Base-by-base conservation (phyloP, 2,329 filamentous ascomycete genomes). In the Fonsecaea monophora region DNA sequence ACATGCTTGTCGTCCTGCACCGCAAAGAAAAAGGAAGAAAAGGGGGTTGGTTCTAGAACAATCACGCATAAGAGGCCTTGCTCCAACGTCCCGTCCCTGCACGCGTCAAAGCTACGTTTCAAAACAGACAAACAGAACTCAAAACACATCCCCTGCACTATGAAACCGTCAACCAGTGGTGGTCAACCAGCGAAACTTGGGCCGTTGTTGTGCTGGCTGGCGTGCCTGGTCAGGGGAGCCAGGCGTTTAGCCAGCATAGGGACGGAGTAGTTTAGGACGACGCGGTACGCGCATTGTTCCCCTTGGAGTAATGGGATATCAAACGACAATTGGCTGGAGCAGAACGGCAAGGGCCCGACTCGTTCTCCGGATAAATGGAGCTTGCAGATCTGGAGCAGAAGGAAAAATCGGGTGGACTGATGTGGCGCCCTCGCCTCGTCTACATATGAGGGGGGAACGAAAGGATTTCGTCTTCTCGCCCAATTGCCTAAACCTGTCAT, bases 281-380 rank as follows among this genome's bases (percentile, higher is more conserved):
- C 54, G 9, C 2, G 30, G 25, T 37, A 32, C 35, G 18, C 32
- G 32, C 34, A 35, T 42, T 40, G n/a, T 64, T 38, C 61, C 48
- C n/a, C 37, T 57, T 64, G n/a, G n/a, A 58, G 61, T 58, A 64
- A 56, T 58, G 54, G 61, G 61, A n/a, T 64, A 8, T n/a, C 13
- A 25, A 32, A 6, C 6, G 13, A n/a, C 54, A 53, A 58, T 64
- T 64, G 61, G 61, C 34, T 7, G 59, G 45, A 53, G 30, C n/a
- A 21, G 21, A n/a, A 32, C 34, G 45, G 34, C 7, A 25, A 25
- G 25, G 53, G 21, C 30, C 21, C 45, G 42, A 25, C 25, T 25
- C 30, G 18, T 18, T 53, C 9, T 53, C 50, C 45, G 34, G 59
- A 6, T 15, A 54, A 34, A 30, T 30, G 59, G 34, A 21, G 12